Evolutionary conservation across 1,284 basidiomycete species (phyloP), one percentile per base, ranked within the genome.

Genomic region (Ganoderma meredithae): DNA sequence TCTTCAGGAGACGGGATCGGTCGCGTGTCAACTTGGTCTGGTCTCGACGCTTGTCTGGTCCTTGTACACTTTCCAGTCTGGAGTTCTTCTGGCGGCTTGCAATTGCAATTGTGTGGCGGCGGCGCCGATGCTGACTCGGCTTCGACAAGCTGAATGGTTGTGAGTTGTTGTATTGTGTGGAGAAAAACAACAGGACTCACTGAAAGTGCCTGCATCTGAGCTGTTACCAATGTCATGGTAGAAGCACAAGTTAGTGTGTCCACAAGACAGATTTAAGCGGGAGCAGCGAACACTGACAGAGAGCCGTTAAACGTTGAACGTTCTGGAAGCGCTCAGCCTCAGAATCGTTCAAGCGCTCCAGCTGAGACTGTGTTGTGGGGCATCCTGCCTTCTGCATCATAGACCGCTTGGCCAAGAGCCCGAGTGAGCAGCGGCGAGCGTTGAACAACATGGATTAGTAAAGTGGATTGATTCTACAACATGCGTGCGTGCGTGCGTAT

Each of bases 391-490:
- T 9, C 44, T 47, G 44, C 7, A n/a, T 47, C 6, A 2, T 47
- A 47, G 19, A 9, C 19, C 44, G 44, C 44, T 47, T 47, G n/a
- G 17, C 19, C 27, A 31, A 31, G 27, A 31, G 27, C 3, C 27
- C 27, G 27, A 31, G 3, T 31, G 27, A 31, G 3, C 27, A 31
- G 3, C 27, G 27, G 15, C 33, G 15, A 55, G 52, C 27, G 52
- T 55, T 65, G 68, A 72, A 72, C 71, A 73, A 72, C 71, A 72
- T 73, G 71, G 49, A 70, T 72, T 68, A 71, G 71, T 71, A 66
- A 70, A 67, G 71, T 65, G 71, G 59, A 65, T 70, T 74, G 59
- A 65, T 70, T 74, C 72, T 74, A 74, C 70, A 71, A 72, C 71
- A 70, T 60, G 56, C n/a, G 47, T 49, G 58, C 39, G 44, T 60